Evolutionary conservation across 2,329 filamentous ascomycete genomes (phyloP), one percentile per base, ranked within the genome.

Genomic region (Fusarium coffeatum): DNA sequence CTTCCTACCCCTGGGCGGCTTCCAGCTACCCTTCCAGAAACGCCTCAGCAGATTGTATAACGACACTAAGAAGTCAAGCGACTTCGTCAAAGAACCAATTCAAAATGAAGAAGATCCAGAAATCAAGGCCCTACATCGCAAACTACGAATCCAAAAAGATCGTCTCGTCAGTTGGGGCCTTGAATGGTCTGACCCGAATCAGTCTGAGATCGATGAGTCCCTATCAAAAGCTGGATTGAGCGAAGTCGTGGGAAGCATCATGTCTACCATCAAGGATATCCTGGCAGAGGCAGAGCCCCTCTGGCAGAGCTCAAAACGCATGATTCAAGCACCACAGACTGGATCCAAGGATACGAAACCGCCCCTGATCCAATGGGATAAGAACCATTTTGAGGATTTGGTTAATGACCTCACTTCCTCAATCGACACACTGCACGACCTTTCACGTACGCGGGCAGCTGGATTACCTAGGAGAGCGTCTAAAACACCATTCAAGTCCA

Each of bases 221-320:
- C 83, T 91, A 11, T 92, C 91, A 73, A 90, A 91, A 77, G 90
- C 90, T 55, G 92, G 92, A 23, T 81, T 94, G 58, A 92, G 90
- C 63, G 92, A 94, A 77, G 88, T 93, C 3, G 92, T 94, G 55
- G 89, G 89, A 61, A 93, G 91, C 77, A 92, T 94, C 74, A 89
- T 95, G 85, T 88, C 88, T 18, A 94, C 91, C 51, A 93, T 94
- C 76, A 93, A 93, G 76, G 92, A 93, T 72, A 92, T 93, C 53
- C 82, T 93, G 46, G 90, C 91, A 59, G 92, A 94, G 78, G 90
- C 90, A 3, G 92, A 94, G 76, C 87, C 88, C 8, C 85, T 94
- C 61, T 92, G 91, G 86, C 83, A 86, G 62, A 88, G 85, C 74
- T 89, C 87, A 13, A 87, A 86, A 73, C 81, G 84, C 20, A 65